Conservation (phyloP, 1,139 yeast species). For the Magnusiomyces tetraspermus region DNA sequence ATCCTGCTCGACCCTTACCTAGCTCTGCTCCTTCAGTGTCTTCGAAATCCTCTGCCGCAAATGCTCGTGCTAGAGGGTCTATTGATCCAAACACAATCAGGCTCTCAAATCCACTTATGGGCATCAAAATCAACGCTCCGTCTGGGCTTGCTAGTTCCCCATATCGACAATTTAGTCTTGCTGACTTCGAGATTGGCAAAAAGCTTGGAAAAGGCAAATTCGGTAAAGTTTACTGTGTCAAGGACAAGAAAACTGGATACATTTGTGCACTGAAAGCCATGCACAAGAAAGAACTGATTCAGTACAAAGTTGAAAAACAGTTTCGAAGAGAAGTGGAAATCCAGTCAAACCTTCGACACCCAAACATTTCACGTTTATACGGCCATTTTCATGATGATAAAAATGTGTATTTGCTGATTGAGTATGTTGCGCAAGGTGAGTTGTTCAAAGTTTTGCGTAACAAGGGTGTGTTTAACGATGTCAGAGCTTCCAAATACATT, state of each 20-base stretch:
- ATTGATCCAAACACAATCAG: conserved; percentile 21
- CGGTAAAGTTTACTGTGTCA: conserved; percentile 85
- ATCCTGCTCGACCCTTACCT: conserved; percentile 16
- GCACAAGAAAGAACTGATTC: conserved; percentile 70
- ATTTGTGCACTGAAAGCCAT: conserved; percentile 86
- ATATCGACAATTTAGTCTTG: conserved; percentile 31
- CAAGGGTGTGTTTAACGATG: conserved; percentile 59
- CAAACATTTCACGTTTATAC: conserved; percentile 67
- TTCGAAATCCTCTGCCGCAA: conserved; percentile 10
- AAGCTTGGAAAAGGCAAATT: conserved; percentile 88
- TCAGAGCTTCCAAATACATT: conserved; percentile 66
- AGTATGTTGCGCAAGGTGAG: conserved; percentile 82
- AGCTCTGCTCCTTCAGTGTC: conserved; percentile 7
- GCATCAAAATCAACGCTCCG: conserved; percentile 17
- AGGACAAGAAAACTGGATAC: conserved; percentile 64
- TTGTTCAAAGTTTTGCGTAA: conserved; percentile 61
- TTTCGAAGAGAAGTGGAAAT: conserved; percentile 87
- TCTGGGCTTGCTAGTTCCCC: not conserved
- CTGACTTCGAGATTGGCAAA: conserved; percentile 80
- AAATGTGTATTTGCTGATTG: conserved; percentile 74
- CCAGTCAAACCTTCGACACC: conserved; percentile 65
- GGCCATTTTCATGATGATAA: conserved; percentile 78
- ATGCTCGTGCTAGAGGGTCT: conserved; percentile 6
- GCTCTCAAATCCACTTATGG: conserved; percentile 24
- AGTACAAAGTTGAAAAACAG: conserved; percentile 75